These are phyloP conservation scores for Cystobasidium ongulense DNA, from an alignment of 768 basidiomycete genomes.

Conservation along the genomic window DNA sequence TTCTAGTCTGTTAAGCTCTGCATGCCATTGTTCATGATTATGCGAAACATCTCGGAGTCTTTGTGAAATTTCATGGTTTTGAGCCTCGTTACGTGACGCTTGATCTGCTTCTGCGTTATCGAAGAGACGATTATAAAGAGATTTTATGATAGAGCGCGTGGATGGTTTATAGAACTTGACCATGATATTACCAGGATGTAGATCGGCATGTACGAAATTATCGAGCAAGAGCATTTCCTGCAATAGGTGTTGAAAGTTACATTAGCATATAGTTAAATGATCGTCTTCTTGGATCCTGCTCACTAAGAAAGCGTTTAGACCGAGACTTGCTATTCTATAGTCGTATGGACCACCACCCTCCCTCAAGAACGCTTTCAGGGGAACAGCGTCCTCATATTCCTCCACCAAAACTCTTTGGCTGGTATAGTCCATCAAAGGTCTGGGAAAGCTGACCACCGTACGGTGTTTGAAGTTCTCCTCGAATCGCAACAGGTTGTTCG, in stretches of 20 bases:
- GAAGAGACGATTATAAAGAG: conserved; percentile 49
- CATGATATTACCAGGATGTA: conserved; percentile 78
- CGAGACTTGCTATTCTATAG: conserved; percentile 77
- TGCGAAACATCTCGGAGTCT: conserved; percentile 58
- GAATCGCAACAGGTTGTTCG: conserved; percentile 73
- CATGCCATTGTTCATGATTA: conserved; percentile 57
- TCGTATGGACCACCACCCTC: conserved; percentile 92
- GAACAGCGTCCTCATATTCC: conserved; percentile 85
- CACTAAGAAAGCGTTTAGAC: conserved; percentile 89
- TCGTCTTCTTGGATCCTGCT: conserved; percentile 41
- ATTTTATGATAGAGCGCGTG: conserved; percentile 57
- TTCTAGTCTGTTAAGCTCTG: conserved; percentile 58
- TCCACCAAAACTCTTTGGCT: conserved; percentile 76
- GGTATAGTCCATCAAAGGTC: conserved; percentile 74
- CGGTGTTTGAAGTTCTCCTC: conserved; percentile 70
- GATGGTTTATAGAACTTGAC: conserved; percentile 82
- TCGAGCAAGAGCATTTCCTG: conserved; percentile 97
- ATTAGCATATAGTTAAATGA: not conserved
- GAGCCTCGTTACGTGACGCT: conserved; percentile 17
- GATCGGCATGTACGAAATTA: conserved; percentile 77
- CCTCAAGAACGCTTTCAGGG: conserved; percentile 72
- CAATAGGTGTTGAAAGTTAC: not conserved
- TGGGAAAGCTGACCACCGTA: conserved; percentile 78
- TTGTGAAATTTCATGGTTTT: conserved; percentile 55
- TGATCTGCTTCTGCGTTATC: conserved; percentile 45